Base-by-base conservation (phyloP, 805 yeast genomes). In the Wickerhamomyces chambardii region DNA sequence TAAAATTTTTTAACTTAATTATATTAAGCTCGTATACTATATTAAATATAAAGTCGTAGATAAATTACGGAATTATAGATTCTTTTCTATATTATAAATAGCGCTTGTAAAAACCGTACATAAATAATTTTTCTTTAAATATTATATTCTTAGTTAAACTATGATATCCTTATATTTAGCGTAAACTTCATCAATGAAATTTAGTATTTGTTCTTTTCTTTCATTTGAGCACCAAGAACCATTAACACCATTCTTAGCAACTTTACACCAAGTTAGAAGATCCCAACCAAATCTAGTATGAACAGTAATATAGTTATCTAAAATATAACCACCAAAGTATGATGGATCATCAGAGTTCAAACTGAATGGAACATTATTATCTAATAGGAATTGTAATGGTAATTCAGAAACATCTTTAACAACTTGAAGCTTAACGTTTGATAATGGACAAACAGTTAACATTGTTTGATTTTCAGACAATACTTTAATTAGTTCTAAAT, bases 271-370 rank as follows among this genome's bases (percentile, higher is more conserved):
- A 31, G 75, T 70, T 14, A 66, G 59, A 37, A 68, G 50, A 31
- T 69, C 61, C 59, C 84, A 77, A 5, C 77, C 76, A 56, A 84
- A 84, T 43, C 70, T 65, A 36, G 72, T 64, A 42, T 82, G 83
- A 21, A 82, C 84, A 27, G 70, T 71, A 22, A 70, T 51, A 55
- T 83, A 84, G 57, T 83, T 84, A 51, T 84, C 90, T 44, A 84
- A 60, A 44, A 83, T 75, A 57, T 82, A 83, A n/a, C 86, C 90
- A 32, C 90, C 90, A 51, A 84, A 84, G 54, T 84, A 84, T 4
- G 92, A 84, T 28, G 87, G 87, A 51, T 79, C 87, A 51, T 79
- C 86, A 4, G 84, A 75, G 56, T 84, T 84, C 53, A 84, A 64
- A 30, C 86, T 77, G 55, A 84, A 79, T 19, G 85, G 79, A 17